phyloP scores from a whole-genome alignment of 2,329 filamentous ascomycete genomes.

The Microsporum audouinii region DNA sequence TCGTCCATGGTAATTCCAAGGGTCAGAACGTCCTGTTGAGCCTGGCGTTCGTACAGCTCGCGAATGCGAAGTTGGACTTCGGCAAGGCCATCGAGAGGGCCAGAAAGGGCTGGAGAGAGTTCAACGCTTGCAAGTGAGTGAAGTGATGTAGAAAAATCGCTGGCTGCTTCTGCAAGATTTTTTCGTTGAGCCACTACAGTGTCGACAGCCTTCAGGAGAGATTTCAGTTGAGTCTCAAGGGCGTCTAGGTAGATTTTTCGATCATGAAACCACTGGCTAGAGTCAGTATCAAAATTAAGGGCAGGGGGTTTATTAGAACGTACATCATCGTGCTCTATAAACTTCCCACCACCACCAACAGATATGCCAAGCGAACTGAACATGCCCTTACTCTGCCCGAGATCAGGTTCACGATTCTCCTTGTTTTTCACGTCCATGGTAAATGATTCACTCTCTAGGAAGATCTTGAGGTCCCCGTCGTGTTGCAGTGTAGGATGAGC shows the following conservation, averaged over 20 bases:
- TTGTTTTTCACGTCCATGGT: conserved; percentile 97
- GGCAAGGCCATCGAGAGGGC: conserved; percentile 79
- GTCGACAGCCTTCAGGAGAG: conserved; percentile 85
- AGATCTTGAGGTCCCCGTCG: conserved; percentile 87
- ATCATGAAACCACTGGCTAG: conserved; percentile 82
- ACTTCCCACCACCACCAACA: conserved; percentile 68
- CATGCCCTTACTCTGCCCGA: conserved; percentile 86
- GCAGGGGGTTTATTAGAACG: conserved; percentile 25
- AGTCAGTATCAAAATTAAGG: not conserved
- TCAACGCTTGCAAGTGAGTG: conserved; percentile 87
- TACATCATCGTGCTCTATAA: conserved; percentile 94
- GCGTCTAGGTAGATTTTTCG: conserved; percentile 90
- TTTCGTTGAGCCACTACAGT: conserved; percentile 85
- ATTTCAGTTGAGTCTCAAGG: conserved; percentile 80
- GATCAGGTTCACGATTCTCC: conserved; percentile 74
- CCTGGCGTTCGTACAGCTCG: conserved; percentile 91
- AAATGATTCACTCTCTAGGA: conserved; percentile 91
- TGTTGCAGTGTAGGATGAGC: conserved; percentile 82
- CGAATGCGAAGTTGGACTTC: conserved; percentile 88
- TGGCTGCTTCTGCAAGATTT: conserved; percentile 82
- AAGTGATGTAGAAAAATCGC: conserved; percentile 86
- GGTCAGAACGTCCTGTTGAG: conserved; percentile 90
- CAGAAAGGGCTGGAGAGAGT: conserved; percentile 75
- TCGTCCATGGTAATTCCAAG: conserved; percentile 97
- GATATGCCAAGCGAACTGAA: conserved; percentile 72